Conservation (phyloP, 768 basidiomycete genomes). For the Amanita jacksonii region DNA sequence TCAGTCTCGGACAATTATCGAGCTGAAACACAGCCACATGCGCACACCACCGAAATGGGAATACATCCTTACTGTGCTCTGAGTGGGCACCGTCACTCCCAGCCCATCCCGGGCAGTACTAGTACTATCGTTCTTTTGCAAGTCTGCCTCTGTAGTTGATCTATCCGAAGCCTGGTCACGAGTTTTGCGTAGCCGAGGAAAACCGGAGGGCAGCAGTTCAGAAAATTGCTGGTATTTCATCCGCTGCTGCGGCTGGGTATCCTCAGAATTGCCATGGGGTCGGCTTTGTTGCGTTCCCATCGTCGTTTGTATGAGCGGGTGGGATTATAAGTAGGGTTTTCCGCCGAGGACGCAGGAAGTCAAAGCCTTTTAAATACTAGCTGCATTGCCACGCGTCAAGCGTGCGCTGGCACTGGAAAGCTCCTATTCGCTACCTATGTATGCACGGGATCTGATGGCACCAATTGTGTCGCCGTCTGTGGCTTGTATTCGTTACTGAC, state of each 20-base stretch:
- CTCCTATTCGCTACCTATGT: too few species aligned
- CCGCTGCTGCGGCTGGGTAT: neutral
- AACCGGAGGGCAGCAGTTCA: neutral
- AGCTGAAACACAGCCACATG: constrained; percentile 6
- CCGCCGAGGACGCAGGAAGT: neutral
- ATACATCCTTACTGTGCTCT: neutral
- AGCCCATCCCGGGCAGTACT: too few species aligned
- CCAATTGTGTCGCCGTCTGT: too few species aligned
- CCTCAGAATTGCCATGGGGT: neutral
- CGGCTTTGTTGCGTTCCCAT: constrained; percentile 8
- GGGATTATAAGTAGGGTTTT: constrained; percentile 1
- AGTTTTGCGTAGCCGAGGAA: neutral
- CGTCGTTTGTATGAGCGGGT: too few species aligned
- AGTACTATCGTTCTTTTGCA: neutral
- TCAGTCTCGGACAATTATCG: neutral
- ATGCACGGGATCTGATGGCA: too few species aligned
- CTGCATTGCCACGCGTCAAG: constrained; percentile 4
- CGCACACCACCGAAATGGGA: neutral
- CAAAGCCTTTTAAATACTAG: constrained; percentile 4
- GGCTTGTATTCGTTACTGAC: too few species aligned
- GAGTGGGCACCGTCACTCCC: too few species aligned
- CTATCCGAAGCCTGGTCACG: neutral
- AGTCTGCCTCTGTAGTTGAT: neutral
- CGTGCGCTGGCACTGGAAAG: too few species aligned
- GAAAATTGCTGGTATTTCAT: neutral